Evolutionary conservation across 495 filamentous ascomycete species (phyloP), one percentile per base, ranked within the genome.

Genomic region (Letharia lupina): DNA sequence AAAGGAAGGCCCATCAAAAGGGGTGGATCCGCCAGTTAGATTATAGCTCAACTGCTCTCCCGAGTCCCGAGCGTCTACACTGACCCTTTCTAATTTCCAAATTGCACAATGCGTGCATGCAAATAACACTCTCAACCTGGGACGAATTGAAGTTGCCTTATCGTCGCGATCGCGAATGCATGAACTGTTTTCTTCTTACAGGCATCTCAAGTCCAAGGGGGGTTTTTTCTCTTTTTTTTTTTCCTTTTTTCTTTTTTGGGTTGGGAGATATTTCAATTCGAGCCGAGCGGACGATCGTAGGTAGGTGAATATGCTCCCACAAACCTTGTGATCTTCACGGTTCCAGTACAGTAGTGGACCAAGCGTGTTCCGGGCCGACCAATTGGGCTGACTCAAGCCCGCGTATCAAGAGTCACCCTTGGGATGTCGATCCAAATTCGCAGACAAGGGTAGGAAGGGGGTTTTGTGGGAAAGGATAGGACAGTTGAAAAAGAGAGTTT

Each of bases 311-410:
- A 1, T 23, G 13, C 12, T 16, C 33, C 16, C 8, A 3, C 0
- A 23, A 20, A 37, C 28, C 23, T 31, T 5, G n/a, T 33, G 50
- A 54, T 54, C 50, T 54, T 54, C 54, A 61, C n/a, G 58, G 47
- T 56, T 28, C 23, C 23, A 63, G 58, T 16, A 40, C 37, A 33
- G 42, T 47, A 61, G 64, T 60, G 45, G 50, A 50, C 23, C 23
- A 40, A 35, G 59, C 56, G 60, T 65, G 45, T 47, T 61, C 64
- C 64, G 64, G 64, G 45, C 64, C 64, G 64, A 66, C 64, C 64
- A 66, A 61, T 66, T 64, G 54, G 64, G 64, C 64, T 66, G 58
- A 54, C 48, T 66, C 28, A 66, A 61, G 64, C 64, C 64, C 64
- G 48, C 64, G 64, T 66, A 66, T 66, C 64, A 66, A 61, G 41